Conservation (phyloP, 768 basidiomycete species). For the Collybiopsis luxurians region DNA sequence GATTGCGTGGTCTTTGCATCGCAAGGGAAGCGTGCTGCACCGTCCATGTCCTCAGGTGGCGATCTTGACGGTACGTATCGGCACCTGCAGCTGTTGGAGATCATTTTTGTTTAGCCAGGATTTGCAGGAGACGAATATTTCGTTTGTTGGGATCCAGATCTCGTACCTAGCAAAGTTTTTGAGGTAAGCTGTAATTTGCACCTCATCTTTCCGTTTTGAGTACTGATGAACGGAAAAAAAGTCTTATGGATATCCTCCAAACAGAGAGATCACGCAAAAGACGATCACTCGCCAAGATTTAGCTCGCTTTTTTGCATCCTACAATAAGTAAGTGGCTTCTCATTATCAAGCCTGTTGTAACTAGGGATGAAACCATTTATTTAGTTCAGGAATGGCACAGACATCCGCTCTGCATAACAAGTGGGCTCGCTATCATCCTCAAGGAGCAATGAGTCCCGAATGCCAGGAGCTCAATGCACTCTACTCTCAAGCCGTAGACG, state of each 20-base stretch:
- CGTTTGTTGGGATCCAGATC: constrained; percentile 66
- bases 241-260: constrained; percentile 69
- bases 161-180: constrained; percentile 52
- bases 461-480: constrained; percentile 72
- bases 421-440: constrained; percentile 54
- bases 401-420: constrained; percentile 56
- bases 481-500: constrained; percentile 70
- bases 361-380: no score
- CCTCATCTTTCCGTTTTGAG: background rate
- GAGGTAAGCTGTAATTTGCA: constrained; percentile 40
- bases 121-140: constrained; percentile 59
- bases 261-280: constrained; percentile 49
- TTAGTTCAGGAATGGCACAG: constrained; percentile 54
- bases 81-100: background rate
- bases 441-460: constrained; percentile 58
- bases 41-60: constrained; percentile 70
- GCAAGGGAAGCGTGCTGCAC: constrained; percentile 58
- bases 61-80: constrained; percentile 48
- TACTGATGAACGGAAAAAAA: background rate
- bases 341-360: background rate
- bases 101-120: background rate
- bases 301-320: constrained; percentile 63
- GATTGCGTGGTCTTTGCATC: constrained; percentile 70
- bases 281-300: constrained; percentile 52
- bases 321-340: constrained; percentile 47